phyloP scores from a whole-genome alignment of 768 basidiomycete genomes.

The Cyathus striatus region DNA sequence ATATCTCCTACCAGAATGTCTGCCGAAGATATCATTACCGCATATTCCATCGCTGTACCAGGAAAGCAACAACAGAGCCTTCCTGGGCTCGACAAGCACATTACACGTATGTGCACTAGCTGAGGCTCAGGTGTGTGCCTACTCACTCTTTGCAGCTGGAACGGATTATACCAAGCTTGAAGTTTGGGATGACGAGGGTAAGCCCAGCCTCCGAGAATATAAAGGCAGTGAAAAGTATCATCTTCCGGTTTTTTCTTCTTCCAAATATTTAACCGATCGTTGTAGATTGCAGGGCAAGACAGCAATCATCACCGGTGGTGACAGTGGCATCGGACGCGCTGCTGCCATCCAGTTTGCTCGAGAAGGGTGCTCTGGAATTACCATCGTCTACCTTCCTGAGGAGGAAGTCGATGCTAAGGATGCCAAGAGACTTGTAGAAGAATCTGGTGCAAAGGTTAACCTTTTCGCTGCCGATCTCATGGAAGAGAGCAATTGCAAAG shows the following conservation, averaged over 20 bases:
- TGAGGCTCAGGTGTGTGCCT: neutral
- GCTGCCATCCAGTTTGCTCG: slow-evolving; percentile 46
- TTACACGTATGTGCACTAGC: slow-evolving; percentile 31
- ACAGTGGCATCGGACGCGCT: slow-evolving; percentile 48
- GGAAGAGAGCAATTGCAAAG: slow-evolving; percentile 32
- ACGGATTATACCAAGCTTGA: slow-evolving; percentile 37
- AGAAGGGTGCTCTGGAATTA: slow-evolving; percentile 46
- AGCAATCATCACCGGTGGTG: slow-evolving; percentile 31
- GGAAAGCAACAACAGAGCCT: slow-evolving; percentile 39
- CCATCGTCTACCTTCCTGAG: slow-evolving; percentile 48
- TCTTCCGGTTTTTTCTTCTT: too few relatives aligned
- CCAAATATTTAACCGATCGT: too few relatives aligned
- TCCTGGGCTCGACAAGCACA: slow-evolving; percentile 44
- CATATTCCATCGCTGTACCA: slow-evolving; percentile 27
- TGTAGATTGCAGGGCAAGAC: slow-evolving; percentile 26
- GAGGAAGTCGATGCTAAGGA: slow-evolving; percentile 52
- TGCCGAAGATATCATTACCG: slow-evolving; percentile 25
- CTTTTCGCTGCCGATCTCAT: slow-evolving; percentile 37
- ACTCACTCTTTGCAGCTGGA: slow-evolving; percentile 15
- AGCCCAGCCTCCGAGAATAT: slow-evolving; percentile 48
- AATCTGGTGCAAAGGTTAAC: slow-evolving; percentile 29
- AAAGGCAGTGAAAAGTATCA: slow-evolving; percentile 39
- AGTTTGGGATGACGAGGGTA: slow-evolving; percentile 45
- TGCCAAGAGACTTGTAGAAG: slow-evolving; percentile 41
- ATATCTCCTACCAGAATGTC: slow-evolving; percentile 13